These are phyloP conservation scores for Sarocladium brachiariae DNA, from an alignment of 2,329 filamentous ascomycete species.

Conservation along the genomic window DNA sequence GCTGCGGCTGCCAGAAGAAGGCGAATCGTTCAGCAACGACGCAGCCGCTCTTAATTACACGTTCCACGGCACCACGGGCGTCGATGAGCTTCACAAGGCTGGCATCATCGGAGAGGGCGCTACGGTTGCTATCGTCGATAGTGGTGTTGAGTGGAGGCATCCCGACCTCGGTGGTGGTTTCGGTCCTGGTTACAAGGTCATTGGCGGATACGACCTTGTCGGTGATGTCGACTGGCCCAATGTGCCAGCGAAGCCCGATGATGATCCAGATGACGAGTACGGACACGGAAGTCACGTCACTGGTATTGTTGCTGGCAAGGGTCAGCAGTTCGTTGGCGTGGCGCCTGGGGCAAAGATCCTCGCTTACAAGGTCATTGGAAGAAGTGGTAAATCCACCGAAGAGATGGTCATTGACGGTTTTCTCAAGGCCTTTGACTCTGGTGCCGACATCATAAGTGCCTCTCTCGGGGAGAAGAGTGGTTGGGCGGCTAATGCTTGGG, in stretches of 20 bases:
- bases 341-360: constrained; percentile 21
- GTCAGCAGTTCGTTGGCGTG: constrained; percentile 16
- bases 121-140: constrained; percentile 21
- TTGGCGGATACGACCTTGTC: constrained; percentile 19
- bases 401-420: constrained; percentile 27
- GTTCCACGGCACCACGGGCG: constrained; percentile 19
- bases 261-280: constrained; percentile 19
- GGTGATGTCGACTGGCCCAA: constrained; percentile 12
- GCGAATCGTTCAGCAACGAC: neutral
- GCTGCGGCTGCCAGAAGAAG: neutral
- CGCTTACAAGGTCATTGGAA: constrained; percentile 22
- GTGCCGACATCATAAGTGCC: constrained; percentile 29
- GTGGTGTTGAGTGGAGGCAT: constrained; percentile 20
- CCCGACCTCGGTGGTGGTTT: constrained; percentile 19
- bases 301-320: constrained; percentile 24
- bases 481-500: constrained; percentile 23
- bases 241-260: constrained; percentile 14
- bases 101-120: constrained; percentile 19
- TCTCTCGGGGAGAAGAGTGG: constrained; percentile 18
- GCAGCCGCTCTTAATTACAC: constrained; percentile 13
- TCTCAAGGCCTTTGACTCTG: constrained; percentile 26
- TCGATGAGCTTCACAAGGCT: constrained; percentile 17
- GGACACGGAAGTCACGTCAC: constrained; percentile 25
- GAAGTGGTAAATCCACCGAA: constrained; percentile 11
- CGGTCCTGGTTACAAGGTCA: constrained; percentile 19